phyloP scores from a whole-genome alignment of 1,284 basidiomycete species.

The Sporisorium iseilematis-ciliati region DNA sequence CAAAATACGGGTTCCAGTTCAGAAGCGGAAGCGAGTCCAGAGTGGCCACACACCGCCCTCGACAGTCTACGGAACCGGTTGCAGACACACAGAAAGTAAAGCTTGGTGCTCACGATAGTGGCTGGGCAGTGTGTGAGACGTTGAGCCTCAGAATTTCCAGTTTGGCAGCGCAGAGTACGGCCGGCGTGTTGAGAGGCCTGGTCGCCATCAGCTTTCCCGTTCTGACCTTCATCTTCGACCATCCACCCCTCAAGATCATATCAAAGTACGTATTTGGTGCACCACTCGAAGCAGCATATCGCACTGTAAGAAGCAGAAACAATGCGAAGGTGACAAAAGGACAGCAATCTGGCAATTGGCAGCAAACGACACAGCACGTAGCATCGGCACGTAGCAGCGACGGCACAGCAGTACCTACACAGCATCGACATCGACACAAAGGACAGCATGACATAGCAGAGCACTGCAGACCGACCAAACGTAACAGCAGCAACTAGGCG shows the following conservation, averaged over 20 bases:
- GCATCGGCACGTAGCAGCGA: conserved; percentile 6
- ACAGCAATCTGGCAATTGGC: neutral
- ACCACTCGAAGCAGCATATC: neutral
- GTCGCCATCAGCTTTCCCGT: conserved; percentile 21
- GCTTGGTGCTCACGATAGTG: neutral
- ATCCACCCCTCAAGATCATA: conserved; percentile 55
- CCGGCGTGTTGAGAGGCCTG: neutral
- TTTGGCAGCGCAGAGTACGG: conserved; percentile 4
- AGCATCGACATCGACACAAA: conserved; percentile 1
- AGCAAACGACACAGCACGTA: neutral
- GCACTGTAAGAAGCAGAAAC: conserved; percentile 4
- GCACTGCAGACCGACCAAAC: too few species aligned
- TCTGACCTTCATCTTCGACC: conserved; percentile 51
- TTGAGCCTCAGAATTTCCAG: neutral
- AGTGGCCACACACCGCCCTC: neutral
- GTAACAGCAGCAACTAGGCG: too few species aligned
- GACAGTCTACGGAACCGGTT: neutral
- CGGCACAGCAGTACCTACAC: neutral
- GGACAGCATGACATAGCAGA: conserved; percentile 3
- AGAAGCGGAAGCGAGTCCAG: conserved; percentile 8
- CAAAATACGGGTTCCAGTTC: neutral
- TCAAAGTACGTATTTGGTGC: conserved; percentile 44
- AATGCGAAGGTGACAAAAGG: conserved; percentile 3
- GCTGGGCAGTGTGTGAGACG: neutral
- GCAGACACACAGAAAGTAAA: neutral